Conservation (phyloP, 768 basidiomycete genomes). For the Pulveroboletus sp. region DNA sequence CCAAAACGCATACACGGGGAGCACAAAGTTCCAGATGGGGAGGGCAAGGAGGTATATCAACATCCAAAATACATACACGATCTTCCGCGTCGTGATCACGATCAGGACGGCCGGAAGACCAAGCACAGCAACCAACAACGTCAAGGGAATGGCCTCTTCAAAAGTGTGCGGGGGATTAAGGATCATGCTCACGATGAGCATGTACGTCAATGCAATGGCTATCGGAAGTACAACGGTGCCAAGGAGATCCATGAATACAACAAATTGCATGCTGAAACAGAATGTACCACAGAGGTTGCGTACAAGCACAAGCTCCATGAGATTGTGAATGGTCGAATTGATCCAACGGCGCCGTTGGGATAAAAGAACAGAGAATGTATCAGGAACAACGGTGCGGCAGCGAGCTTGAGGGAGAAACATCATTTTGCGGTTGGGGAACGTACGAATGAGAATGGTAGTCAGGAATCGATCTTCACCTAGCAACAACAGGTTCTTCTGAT, state of each 20-base stretch:
- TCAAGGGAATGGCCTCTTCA: constrained; percentile 88
- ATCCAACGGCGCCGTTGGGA: constrained; percentile 99
- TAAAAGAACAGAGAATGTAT: constrained; percentile 87
- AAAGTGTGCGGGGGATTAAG: constrained; percentile 80
- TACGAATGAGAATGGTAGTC: constrained; percentile 91
- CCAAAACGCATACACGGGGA: constrained; percentile 97
- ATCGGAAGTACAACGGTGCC: constrained; percentile 92
- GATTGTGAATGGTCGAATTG: constrained; percentile 98
- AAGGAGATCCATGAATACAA: constrained; percentile 95
- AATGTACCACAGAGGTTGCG: constrained; percentile 98
- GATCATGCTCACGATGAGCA: constrained; percentile 78
- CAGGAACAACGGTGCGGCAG: constrained; percentile 94
- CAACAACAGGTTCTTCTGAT: constrained; percentile 95
- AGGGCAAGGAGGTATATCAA: constrained; percentile 87
- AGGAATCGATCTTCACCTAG: constrained; percentile 99
- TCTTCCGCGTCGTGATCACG: constrained; percentile 88
- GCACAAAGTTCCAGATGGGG: constrained; percentile 93
- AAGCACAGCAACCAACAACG: constrained; percentile 85
- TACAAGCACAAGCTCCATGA: constrained; percentile 97
- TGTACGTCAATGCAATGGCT: constrained; percentile 87
- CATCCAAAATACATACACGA: constrained; percentile 99
- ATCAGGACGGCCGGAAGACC: constrained; percentile 92
- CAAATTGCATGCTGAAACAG: constrained; percentile 99
- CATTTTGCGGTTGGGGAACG: constrained; percentile 99
- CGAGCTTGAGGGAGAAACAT: constrained; percentile 97